Percentiles rank a stretch among this genome's conserved stretches.
These are phyloP conservation scores for Citrus reticulata DNA, from an alignment of 345 rosid genomes.

Conservation along the genomic window DNA sequence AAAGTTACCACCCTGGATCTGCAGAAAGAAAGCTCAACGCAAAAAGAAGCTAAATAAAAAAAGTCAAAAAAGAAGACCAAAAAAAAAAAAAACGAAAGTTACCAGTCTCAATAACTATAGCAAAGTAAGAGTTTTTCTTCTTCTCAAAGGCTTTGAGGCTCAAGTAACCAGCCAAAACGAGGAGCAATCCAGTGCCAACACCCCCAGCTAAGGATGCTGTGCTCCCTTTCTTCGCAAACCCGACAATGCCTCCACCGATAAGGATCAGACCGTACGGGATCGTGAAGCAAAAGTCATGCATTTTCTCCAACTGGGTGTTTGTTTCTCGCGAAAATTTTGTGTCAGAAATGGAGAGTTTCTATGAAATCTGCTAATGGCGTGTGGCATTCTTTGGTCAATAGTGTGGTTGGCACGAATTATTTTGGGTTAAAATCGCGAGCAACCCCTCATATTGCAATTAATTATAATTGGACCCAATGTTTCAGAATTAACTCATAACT, in stretches of 20 bases:
- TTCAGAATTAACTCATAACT: background rate
- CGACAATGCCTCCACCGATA: constrained; percentile 77
- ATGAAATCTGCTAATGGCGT: constrained; percentile 17
- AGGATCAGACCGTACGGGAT: constrained; percentile 91
- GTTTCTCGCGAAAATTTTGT: constrained; percentile 14
- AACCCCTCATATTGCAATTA: background rate
- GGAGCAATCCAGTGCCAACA: constrained; percentile 65
- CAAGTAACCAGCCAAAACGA: constrained; percentile 75
- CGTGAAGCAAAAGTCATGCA: constrained; percentile 99
- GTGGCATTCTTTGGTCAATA: constrained; percentile 36
- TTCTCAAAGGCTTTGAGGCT: constrained; percentile 83
- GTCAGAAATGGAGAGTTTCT: background rate
- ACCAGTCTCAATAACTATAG: constrained; percentile 79
- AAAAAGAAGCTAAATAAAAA: too few relatives aligned
- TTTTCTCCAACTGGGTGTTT: constrained; percentile 19
- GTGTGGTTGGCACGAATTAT: background rate
- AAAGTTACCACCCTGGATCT: constrained; percentile 5
- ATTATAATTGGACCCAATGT: background rate
- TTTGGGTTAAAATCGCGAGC: background rate
- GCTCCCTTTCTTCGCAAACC: constrained; percentile 76
- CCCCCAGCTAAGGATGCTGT: constrained; percentile 81
- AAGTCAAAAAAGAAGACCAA: background rate
- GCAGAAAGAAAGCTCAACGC: background rate
- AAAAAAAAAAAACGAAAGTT: background rate
- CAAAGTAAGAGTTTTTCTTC: constrained; percentile 60